A percentile compares a stretch with the other conserved stretches of the same genome.
These are phyloP conservation scores for Tremella yokohamensis DNA, from an alignment of 768 basidiomycete species.

Conservation along the genomic window DNA sequence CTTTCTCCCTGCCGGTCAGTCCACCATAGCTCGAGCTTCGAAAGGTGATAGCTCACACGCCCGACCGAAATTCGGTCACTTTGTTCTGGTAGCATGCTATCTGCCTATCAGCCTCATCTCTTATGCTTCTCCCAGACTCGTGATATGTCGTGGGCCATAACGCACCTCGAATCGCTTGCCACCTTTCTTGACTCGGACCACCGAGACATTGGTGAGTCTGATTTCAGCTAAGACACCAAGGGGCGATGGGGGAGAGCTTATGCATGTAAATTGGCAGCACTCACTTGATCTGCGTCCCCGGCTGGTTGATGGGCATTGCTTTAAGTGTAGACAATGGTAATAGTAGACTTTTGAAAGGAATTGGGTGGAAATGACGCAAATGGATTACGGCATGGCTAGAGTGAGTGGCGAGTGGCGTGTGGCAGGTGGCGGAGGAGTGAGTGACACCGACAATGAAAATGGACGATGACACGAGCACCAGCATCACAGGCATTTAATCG, in stretches of 20 bases:
- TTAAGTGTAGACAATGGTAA: too few relatives aligned
- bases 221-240: conserved; percentile 1
- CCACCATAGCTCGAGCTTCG: conserved; percentile 5
- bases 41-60: conserved; percentile 62
- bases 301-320: conserved; percentile 41
- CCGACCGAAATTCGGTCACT: conserved; percentile 91
- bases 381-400: too few relatives aligned
- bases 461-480: too few relatives aligned
- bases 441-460: too few relatives aligned
- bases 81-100: conserved; percentile 99
- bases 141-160: conserved; percentile 4
- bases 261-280: not conserved
- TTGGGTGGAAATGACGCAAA: too few relatives aligned
- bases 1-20: conserved; percentile 65
- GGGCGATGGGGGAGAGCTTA: not conserved
- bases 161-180: conserved; percentile 96
- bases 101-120: conserved; percentile 51
- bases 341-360: too few relatives aligned
- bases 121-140: not conserved
- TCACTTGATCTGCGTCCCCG: conserved; percentile 50
- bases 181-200: conserved; percentile 92
- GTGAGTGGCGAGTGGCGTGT: too few relatives aligned
- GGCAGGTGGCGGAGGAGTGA: too few relatives aligned
- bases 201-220: conserved; percentile 93
- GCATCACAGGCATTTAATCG: too few relatives aligned